Conservation (phyloP, 768 basidiomycete genomes). For the Leccinum boreale region DNA sequence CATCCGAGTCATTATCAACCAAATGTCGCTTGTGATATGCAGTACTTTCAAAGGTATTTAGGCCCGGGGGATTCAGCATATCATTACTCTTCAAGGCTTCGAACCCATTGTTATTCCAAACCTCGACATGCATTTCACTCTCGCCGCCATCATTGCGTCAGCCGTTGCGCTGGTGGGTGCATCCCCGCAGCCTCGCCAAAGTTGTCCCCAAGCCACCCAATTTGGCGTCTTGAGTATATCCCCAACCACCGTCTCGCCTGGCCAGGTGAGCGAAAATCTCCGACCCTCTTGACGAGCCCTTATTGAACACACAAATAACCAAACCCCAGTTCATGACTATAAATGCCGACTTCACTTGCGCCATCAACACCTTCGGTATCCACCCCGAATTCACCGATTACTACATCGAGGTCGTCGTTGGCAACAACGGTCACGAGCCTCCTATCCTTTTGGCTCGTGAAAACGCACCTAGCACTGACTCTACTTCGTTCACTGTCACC, state of each 20-base stretch:
- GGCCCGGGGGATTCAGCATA: not conserved
- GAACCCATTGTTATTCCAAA: not conserved
- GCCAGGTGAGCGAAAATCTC: conserved; percentile 17
- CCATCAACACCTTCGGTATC: conserved; percentile 16
- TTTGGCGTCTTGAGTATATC: conserved; percentile 19
- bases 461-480: not conserved
- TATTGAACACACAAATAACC: not conserved
- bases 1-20: not conserved
- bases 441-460: conserved; percentile 22
- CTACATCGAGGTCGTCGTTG: conserved; percentile 33
- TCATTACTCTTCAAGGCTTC: not conserved
- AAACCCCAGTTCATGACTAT: conserved; percentile 18
- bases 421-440: conserved; percentile 32
- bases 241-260: conserved; percentile 22
- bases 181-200: conserved; percentile 18
- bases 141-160: conserved; percentile 10
- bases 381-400: conserved; percentile 29
- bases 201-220: conserved; percentile 20
- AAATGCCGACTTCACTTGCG: conserved; percentile 25
- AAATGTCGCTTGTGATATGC: not conserved
- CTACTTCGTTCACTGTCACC: not conserved
- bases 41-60: conserved; percentile 11
- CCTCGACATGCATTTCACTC: not conserved
- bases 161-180: conserved; percentile 15
- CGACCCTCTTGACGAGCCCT: not conserved